Evolutionary conservation across 2,329 filamentous ascomycete genomes (phyloP).

Genomic region (Lasiodiplodia citricola): DNA sequence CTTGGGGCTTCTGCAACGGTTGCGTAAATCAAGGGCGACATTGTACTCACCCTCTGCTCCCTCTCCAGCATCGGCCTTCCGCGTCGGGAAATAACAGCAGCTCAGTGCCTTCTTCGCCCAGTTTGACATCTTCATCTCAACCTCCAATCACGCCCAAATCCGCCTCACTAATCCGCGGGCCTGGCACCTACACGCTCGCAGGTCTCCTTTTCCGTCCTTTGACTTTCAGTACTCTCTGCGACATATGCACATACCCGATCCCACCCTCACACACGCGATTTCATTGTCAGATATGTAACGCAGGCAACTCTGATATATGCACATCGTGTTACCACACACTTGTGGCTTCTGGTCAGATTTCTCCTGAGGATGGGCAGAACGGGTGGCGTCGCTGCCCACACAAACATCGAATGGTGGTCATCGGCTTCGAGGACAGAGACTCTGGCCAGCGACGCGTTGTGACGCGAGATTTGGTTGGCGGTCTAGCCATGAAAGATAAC

Average conservation of each 20-base stretch:
- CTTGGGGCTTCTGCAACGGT: slow-evolving; percentile 91
- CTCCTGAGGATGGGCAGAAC: slow-evolving; percentile 73
- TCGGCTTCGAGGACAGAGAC: slow-evolving; percentile 74
- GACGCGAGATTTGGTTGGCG: slow-evolving; percentile 77
- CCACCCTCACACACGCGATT: slow-evolving; percentile 71
- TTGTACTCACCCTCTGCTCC: slow-evolving; percentile 82
- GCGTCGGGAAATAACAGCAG: slow-evolving; percentile 27
- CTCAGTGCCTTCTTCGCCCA: slow-evolving; percentile 34
- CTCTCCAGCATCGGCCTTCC: slow-evolving; percentile 66
- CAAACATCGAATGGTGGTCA: slow-evolving; percentile 83
- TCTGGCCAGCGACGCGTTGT: slow-evolving; percentile 72
- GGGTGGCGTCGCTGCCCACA: slow-evolving; percentile 84
- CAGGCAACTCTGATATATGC: slow-evolving; percentile 90
- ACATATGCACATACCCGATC: slow-evolving; percentile 77
- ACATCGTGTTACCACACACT: slow-evolving; percentile 75
- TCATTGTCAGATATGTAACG: slow-evolving; percentile 78
- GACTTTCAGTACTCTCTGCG: slow-evolving; percentile 76
- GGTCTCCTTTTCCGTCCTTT: slow-evolving; percentile 65
- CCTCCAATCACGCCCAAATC: slow-evolving; percentile 22
- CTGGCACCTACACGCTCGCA: slow-evolving; percentile 39
- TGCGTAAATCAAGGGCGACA: slow-evolving; percentile 83
- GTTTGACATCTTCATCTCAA: slow-evolving; percentile 41
- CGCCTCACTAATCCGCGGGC: slow-evolving; percentile 46
- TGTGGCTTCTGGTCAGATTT: slow-evolving; percentile 68
- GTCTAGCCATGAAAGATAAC: slow-evolving; percentile 69